These are phyloP conservation scores for Camellia lanceoleosa DNA, from an alignment of 148 eudicot genomes.

Conservation along the genomic window DNA sequence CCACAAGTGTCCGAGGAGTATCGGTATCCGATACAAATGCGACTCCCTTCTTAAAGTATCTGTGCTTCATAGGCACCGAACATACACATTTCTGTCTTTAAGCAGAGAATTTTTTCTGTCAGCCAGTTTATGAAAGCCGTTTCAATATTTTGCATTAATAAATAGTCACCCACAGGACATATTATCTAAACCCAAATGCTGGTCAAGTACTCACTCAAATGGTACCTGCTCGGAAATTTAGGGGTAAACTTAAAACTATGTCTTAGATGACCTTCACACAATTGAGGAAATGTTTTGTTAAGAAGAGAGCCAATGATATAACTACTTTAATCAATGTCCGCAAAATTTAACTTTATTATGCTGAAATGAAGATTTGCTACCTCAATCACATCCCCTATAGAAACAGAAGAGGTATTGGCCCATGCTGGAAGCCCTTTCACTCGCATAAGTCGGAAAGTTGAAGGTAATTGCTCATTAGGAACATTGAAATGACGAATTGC, in stretches of 20 bases:
- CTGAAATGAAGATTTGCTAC: constrained; percentile 27
- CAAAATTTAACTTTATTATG: background rate
- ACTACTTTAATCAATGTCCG: background rate
- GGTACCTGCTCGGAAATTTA: background rate
- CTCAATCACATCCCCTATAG: constrained; percentile 75
- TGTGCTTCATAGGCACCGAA: too few relatives aligned
- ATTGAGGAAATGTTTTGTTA: background rate
- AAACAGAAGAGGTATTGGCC: constrained; percentile 81
- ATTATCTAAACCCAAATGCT: background rate
- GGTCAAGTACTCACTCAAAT: background rate
- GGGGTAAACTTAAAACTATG: background rate
- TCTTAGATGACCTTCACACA: background rate
- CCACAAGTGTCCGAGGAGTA: too few relatives aligned
- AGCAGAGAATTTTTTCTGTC: background rate
- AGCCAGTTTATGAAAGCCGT: background rate
- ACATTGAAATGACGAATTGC: constrained; percentile 54
- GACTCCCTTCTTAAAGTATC: too few relatives aligned
- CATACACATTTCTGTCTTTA: background rate
- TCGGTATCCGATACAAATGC: too few relatives aligned
- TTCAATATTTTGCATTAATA: background rate
- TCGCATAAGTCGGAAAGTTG: constrained; percentile 69
- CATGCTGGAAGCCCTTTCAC: constrained; percentile 76
- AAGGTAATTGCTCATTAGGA: constrained; percentile 46
- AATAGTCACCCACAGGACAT: background rate
- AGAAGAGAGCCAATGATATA: background rate